These are phyloP conservation scores for Aspergillus clavatus DNA, from an alignment of 2,329 filamentous ascomycete genomes.

Conservation along the genomic window DNA sequence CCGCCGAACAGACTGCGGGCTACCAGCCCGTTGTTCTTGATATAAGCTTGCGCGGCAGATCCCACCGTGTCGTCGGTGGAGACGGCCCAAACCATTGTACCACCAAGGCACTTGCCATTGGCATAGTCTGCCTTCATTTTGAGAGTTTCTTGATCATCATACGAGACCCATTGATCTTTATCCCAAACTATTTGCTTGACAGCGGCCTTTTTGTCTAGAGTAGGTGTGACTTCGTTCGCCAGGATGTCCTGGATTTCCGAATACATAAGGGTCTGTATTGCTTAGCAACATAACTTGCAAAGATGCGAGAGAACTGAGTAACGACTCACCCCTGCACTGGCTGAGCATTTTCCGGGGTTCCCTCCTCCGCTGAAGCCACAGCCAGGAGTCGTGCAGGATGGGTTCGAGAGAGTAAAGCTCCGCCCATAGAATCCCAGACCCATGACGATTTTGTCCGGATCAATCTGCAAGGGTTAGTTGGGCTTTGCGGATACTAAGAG, in stretches of 20 bases:
- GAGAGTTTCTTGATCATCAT: constrained; percentile 33
- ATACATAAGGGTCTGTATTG: constrained; percentile 22
- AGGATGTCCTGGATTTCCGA: constrained; percentile 34
- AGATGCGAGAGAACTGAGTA: not conserved
- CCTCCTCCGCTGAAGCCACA: constrained; percentile 18
- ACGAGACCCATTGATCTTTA: constrained; percentile 20
- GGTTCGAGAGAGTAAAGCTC: constrained; percentile 35
- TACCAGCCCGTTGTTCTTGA: not conserved
- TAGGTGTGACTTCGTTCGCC: constrained; percentile 11
- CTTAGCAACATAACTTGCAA: not conserved
- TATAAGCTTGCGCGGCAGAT: not conserved
- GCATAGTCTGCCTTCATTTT: constrained; percentile 32
- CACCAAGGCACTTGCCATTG: constrained; percentile 28
- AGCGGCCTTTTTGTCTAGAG: constrained; percentile 14
- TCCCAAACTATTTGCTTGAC: constrained; percentile 9
- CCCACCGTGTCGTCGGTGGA: not conserved
- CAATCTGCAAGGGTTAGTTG: constrained; percentile 20
- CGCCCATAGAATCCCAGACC: constrained; percentile 46
- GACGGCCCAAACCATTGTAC: constrained; percentile 21
- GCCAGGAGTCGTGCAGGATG: constrained; percentile 16
- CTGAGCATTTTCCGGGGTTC: constrained; percentile 23
- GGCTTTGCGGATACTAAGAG: not conserved
- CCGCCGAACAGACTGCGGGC: not conserved
- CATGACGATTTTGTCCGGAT: constrained; percentile 43
- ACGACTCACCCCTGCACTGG: constrained; percentile 22